Percentiles rank a stretch among this genome's conserved stretches.
These are phyloP conservation scores for Verbascum thapsus DNA, from an alignment of 257 asterid species.

Conservation along the genomic window DNA sequence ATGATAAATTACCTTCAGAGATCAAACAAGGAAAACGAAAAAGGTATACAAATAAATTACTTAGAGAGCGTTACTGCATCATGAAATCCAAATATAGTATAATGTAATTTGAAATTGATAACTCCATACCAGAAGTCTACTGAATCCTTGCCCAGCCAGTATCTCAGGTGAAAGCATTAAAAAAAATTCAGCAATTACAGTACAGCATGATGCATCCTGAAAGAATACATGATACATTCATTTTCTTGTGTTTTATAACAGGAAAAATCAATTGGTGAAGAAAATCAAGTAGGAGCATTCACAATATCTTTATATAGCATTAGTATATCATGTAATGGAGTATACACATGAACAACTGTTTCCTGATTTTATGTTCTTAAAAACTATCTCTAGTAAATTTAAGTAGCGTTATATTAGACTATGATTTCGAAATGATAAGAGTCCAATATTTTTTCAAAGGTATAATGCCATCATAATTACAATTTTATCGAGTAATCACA, in stretches of 20 bases:
- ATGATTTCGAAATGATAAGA: not conserved
- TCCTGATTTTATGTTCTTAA: not conserved
- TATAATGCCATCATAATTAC: not conserved
- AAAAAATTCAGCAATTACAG: conserved; percentile 68
- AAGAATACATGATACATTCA: conserved; percentile 8
- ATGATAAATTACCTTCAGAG: not conserved
- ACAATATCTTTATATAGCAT: not conserved
- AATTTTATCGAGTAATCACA: not conserved
- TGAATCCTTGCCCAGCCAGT: conserved; percentile 74
- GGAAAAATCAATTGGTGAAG: not conserved
- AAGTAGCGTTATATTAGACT: not conserved
- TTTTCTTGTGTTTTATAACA: not conserved
- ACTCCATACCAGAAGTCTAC: conserved; percentile 73
- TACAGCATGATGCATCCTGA: conserved; percentile 80
- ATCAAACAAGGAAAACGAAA: conserved; percentile 8
- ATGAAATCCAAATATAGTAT: conserved; percentile 7
- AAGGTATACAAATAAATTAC: not conserved
- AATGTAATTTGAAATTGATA: conserved; percentile 17
- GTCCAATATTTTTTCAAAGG: too few relatives aligned
- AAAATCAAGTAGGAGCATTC: conserved; percentile 1
- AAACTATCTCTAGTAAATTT: not conserved
- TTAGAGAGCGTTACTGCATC: not conserved
- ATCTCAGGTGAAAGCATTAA: conserved; percentile 59
- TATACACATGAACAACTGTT: not conserved
- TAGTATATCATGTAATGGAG: not conserved